Conservation (phyloP, 2,329 filamentous ascomycete species). For the Trichothecium sympodiale region DNA sequence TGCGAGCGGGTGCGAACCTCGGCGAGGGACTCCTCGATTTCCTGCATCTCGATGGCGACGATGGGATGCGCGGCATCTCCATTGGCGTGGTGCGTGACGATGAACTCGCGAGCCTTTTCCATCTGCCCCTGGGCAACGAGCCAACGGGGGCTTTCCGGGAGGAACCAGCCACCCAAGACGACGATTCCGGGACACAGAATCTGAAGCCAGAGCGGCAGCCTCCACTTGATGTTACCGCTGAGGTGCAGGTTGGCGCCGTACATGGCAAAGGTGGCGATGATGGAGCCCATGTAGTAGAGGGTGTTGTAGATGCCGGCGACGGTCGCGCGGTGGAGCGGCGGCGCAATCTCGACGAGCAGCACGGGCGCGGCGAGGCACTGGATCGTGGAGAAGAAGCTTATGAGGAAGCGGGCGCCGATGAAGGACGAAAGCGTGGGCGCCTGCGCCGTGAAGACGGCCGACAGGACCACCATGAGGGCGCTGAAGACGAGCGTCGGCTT, state of each 20-base stretch:
- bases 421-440: background rate
- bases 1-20: constrained; percentile 17
- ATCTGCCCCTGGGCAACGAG: constrained; percentile 27
- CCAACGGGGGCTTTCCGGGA: constrained; percentile 43
- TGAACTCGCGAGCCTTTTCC: constrained; percentile 37
- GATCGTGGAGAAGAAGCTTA: constrained; percentile 1
- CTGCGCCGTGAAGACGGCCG: background rate
- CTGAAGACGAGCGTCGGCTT: constrained; percentile 3
- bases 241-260: constrained; percentile 10
- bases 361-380: background rate
- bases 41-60: constrained; percentile 25
- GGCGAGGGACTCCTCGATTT: constrained; percentile 20
- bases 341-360: background rate
- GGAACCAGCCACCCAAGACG: constrained; percentile 16
- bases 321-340: background rate
- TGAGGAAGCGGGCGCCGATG: constrained; percentile 1
- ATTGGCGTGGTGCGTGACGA: constrained; percentile 42
- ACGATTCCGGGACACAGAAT: constrained; percentile 20
- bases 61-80: constrained; percentile 41
- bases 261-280: constrained; percentile 8
- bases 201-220: constrained; percentile 21
- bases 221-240: constrained; percentile 14
- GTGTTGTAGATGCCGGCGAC: background rate
- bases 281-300: constrained; percentile 2
- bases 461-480: background rate